These are phyloP conservation scores for Lipomyces orientalis DNA, from an alignment of 805 yeast species.

Conservation along the genomic window DNA sequence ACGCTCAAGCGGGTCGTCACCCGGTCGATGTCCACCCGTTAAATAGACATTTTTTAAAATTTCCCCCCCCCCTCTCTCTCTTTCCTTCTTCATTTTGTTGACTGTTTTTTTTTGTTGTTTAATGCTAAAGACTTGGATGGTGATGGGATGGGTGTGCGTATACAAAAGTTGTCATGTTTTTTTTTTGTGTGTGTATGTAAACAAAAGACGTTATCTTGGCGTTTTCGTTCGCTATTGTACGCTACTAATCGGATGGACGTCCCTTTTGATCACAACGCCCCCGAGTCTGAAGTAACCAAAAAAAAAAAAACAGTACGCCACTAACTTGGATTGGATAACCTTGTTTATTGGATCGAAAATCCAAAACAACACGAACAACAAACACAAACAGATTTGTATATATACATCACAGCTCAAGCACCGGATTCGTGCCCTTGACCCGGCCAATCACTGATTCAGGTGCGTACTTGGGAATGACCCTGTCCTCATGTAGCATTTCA, in stretches of 20 bases:
- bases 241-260: not conserved
- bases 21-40: slow-evolving; percentile 37
- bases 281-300: too few species aligned
- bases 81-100: not conserved
- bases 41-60: slow-evolving; percentile 8
- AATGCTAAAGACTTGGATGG: not conserved
- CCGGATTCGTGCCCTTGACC: slow-evolving; percentile 55
- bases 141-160: slow-evolving; percentile 2
- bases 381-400: not conserved
- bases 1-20: slow-evolving; percentile 95
- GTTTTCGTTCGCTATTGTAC: not conserved
- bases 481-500: slow-evolving; percentile 68
- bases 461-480: slow-evolving; percentile 58
- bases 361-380: not conserved
- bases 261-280: too few species aligned
- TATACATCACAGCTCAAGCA: slow-evolving; percentile 45
- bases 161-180: not conserved
- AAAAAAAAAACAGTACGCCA: too few species aligned
- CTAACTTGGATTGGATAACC: too few species aligned
- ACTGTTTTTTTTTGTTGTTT: not conserved
- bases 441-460: slow-evolving; percentile 56
- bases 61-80: too few species aligned
- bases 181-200: not conserved
- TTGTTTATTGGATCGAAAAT: not conserved
- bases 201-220: not conserved